Base-by-base conservation (phyloP, 768 basidiomycete species). In the Termitomyces sp. region DNA sequence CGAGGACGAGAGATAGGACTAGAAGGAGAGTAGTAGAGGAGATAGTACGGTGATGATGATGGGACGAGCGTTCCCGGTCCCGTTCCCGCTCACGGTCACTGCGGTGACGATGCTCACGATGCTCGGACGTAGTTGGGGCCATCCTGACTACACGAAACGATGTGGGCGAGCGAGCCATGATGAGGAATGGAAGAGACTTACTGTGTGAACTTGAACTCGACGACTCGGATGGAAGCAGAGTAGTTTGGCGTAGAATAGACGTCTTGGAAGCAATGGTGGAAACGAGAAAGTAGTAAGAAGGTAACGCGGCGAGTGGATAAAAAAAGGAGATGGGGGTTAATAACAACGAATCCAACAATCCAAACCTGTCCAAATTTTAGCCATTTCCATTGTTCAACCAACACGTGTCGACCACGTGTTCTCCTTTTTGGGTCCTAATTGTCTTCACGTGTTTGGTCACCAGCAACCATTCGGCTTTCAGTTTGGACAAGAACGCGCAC, bases 11-110 rank as follows among this genome's bases (percentile, higher is more conserved):
- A 12, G 92, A 93, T 44, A 94, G 81, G 52, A 93, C 88, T 36
- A 94, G 86, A 55, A 94, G 82, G 35, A 94, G 85, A 14, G 92
- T 94, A 0, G 92, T 94, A 14, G 92, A 93, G 9, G 92, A 93
- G 61, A 94, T 92, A 56, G 92, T 93, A 59, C 92, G 81, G 66
- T 89, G 86, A 59, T 91, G 89, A 69, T 88, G 90, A 67, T 87
- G 86, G 51, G 84, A 83, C 44, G 82, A 82, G 49, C 85, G 82
- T 64, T 86, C 81, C 65, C 83, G 79, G 23, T 69, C 68, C 65
- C 83, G 79, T 28, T 69, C 68, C 18, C 69, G 68, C 23, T 69
- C 72, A 54, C 71, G 57, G 63, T 72, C 81, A 69, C 74, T 81
- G 69, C 77, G 74, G 60, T 78, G 79, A 61, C 74, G 76, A 59